Conservation (phyloP, 257 asterid genomes). For the Solanum pinnatisectum region DNA sequence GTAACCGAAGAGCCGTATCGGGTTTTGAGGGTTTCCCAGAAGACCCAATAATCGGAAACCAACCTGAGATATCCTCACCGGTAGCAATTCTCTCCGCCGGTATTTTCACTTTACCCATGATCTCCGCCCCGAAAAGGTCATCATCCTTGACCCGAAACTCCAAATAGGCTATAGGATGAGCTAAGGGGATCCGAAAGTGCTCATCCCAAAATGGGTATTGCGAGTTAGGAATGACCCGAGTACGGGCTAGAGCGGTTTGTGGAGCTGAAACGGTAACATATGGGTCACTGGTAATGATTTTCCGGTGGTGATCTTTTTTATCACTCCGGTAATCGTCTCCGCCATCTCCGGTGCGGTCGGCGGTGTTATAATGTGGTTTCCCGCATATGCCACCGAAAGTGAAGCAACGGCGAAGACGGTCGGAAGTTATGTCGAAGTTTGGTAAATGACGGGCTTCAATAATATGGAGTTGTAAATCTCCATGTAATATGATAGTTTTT, state of each 20-base stretch:
- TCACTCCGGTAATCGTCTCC: slow-evolving; percentile 8
- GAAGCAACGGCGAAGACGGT: slow-evolving; percentile 61
- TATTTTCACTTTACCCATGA: slow-evolving; percentile 53
- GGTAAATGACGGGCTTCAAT: slow-evolving; percentile 71
- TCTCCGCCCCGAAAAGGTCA: slow-evolving; percentile 66
- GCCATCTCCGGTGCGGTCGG: background rate
- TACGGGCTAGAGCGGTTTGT: slow-evolving; percentile 70
- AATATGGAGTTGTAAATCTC: slow-evolving; percentile 62
- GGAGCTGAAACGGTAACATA: slow-evolving; percentile 74
- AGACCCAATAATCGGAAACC: slow-evolving; percentile 37
- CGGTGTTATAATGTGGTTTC: slow-evolving; percentile 2
- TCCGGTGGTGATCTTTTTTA: slow-evolving; percentile 44
- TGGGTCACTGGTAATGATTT: slow-evolving; percentile 76
- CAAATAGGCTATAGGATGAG: slow-evolving; percentile 47
- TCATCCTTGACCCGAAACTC: slow-evolving; percentile 73
- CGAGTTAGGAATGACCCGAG: slow-evolving; percentile 66
- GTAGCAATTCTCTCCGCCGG: slow-evolving; percentile 34
- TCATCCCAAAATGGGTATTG: slow-evolving; percentile 72
- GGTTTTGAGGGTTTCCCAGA: slow-evolving; percentile 42
- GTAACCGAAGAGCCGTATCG: slow-evolving; percentile 35
- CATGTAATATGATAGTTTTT: slow-evolving; percentile 22
- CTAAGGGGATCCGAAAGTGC: slow-evolving; percentile 44
- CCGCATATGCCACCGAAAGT: slow-evolving; percentile 42
- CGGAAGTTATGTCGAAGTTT: slow-evolving; percentile 73
- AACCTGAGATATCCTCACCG: slow-evolving; percentile 42